Evolutionary conservation across 2,329 filamentous ascomycete species (phyloP), one percentile per base, ranked within the genome.

Genomic region (Nigrospora oryzae): DNA sequence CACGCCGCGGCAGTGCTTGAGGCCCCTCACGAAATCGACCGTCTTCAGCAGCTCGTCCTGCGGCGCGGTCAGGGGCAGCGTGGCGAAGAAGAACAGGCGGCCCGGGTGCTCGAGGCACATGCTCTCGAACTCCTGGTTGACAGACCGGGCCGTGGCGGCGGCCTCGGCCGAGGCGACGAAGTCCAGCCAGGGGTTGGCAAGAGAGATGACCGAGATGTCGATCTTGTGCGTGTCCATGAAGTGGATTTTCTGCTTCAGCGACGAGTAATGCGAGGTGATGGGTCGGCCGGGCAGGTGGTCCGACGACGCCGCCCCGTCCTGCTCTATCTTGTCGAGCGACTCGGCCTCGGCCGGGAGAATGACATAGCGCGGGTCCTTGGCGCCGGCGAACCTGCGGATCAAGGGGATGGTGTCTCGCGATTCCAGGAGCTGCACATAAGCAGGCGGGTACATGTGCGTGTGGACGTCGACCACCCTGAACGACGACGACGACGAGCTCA

Each of bases 181-280:
- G 64, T 96, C 90, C 2, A 96, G 75, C 90, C 90, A 96, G 0
- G 90, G 90, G 59, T 96, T 96, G 13, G 90, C 90, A 17, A 95
- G 79, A 1, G 87, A 93, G 50, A 96, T 81, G 42, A 95, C 86
- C 1, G 86, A 93, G 51, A 84, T 81, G 63, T 85, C 77, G 61
- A 96, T 95, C 43, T 70, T 70, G 66, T 96, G 90, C 14, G 74
- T 77, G 61, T 89, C 75, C 90, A 96, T 96, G 67, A 96, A 95
- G 40, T 79, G 74, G 13, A 95, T 73, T 59, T 95, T 96, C 54
- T 87, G 75, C 14, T 72, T 67, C 46, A 95, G 82, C 38, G 88
- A 86, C 50, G 83, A 87, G 71, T 91, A 96, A 56, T 90, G 86
- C 1, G 80, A 72, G 17, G 89, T 91, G 37, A 96, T 79, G 4